These are phyloP conservation scores for Melaleuca alternifolia DNA, from an alignment of 345 rosid species.

Conservation along the genomic window DNA sequence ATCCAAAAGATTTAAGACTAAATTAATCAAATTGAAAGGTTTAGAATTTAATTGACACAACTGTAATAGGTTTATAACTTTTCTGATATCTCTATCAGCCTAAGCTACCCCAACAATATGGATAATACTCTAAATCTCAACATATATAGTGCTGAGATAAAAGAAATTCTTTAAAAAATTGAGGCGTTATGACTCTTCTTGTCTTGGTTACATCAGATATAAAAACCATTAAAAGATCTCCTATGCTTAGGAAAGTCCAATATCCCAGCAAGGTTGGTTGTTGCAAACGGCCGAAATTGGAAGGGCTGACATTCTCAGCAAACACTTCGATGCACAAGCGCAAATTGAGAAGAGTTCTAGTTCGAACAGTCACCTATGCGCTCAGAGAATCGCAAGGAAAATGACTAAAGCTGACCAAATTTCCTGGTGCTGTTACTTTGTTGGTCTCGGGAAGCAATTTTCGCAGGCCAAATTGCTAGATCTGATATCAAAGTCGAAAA, in stretches of 20 bases:
- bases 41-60: not conserved
- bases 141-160: not conserved
- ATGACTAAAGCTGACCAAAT: not conserved
- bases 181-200: not conserved
- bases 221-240: not conserved
- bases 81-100: not conserved
- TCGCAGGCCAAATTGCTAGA: not conserved
- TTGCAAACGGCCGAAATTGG: not conserved
- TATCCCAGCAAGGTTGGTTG: not conserved
- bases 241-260: not conserved
- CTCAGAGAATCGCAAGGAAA: not conserved
- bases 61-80: accelerated
- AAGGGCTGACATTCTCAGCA: not conserved
- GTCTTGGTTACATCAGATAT: not conserved
- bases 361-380: not conserved
- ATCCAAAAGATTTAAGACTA: accelerated
- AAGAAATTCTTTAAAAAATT: not conserved
- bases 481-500: not conserved
- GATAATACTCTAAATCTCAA: not conserved
- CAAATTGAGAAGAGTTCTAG: not conserved
- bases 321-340: not conserved
- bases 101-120: not conserved
- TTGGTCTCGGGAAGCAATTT: not conserved
- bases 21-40: not conserved
- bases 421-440: not conserved